phyloP scores from a whole-genome alignment of 1,139 yeast genomes.

The Yamadazyma spencermartinsiae region DNA sequence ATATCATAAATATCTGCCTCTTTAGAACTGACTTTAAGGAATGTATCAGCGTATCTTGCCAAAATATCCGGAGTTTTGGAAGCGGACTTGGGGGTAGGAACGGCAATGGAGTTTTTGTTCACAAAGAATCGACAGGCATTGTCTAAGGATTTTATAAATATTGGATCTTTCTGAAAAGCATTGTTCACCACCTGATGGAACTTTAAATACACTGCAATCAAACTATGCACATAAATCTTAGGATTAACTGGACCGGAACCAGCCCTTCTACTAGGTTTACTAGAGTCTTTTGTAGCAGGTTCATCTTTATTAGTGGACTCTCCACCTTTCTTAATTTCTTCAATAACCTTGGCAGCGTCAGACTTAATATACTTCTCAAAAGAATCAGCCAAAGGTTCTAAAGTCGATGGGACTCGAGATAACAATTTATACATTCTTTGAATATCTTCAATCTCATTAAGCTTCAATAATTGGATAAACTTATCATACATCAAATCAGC shows the following conservation, averaged over 20 bases:
- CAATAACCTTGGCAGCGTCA: slow-evolving; percentile 71
- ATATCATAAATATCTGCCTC: slow-evolving; percentile 70
- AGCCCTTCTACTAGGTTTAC: slow-evolving; percentile 19
- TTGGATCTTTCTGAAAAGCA: slow-evolving; percentile 75
- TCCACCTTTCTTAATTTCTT: slow-evolving; percentile 53
- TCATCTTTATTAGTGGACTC: slow-evolving; percentile 30
- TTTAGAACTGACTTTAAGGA: slow-evolving; percentile 73
- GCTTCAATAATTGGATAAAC: slow-evolving; percentile 70
- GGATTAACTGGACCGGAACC: slow-evolving; percentile 54
- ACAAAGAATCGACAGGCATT: slow-evolving; percentile 85
- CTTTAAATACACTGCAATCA: slow-evolving; percentile 68
- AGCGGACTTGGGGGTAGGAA: slow-evolving; percentile 42
- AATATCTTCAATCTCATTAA: slow-evolving; percentile 74
- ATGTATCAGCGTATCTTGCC: slow-evolving; percentile 85
- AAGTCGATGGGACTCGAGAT: slow-evolving; percentile 70
- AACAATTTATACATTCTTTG: slow-evolving; percentile 76
- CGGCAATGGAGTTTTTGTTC: slow-evolving; percentile 81
- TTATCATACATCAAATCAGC: slow-evolving; percentile 76
- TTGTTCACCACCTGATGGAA: slow-evolving; percentile 64
- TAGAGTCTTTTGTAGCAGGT: slow-evolving; percentile 13
- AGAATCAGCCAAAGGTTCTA: slow-evolving; percentile 73
- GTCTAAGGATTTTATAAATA: slow-evolving; percentile 85
- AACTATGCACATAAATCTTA: slow-evolving; percentile 73
- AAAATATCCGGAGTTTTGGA: slow-evolving; percentile 85
- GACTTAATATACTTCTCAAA: slow-evolving; percentile 74